These are phyloP conservation scores for Pholiota adiposa DNA, from an alignment of 1,284 basidiomycete genomes.

Conservation along the genomic window DNA sequence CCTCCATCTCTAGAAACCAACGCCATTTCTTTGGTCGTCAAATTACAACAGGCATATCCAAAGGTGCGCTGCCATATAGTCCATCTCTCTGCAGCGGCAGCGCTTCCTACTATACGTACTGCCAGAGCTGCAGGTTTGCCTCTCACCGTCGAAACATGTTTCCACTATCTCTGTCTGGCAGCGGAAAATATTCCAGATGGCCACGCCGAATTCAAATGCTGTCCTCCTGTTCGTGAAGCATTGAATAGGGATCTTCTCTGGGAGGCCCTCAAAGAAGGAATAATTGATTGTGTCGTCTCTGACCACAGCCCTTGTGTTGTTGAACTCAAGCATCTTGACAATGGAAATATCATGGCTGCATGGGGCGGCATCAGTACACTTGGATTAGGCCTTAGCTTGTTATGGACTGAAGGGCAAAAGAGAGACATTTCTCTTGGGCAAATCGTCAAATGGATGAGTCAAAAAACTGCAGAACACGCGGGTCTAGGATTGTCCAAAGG, in stretches of 20 bases:
- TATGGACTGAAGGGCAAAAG: conserved; percentile 81
- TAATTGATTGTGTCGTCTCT: conserved; percentile 89
- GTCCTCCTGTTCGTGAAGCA: conserved; percentile 86
- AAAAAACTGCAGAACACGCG: conserved; percentile 77
- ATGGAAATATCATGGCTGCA: conserved; percentile 82
- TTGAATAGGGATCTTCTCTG: conserved; percentile 77
- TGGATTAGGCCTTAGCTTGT: conserved; percentile 82
- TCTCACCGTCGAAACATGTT: conserved; percentile 92
- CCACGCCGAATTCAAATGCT: conserved; percentile 88
- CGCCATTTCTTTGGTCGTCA: conserved; percentile 78
- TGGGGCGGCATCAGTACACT: conserved; percentile 94
- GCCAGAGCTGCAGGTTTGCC: conserved; percentile 68
- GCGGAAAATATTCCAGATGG: conserved; percentile 70
- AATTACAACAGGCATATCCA: conserved; percentile 65
- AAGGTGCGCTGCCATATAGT: conserved; percentile 88
- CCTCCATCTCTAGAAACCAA: conserved; percentile 78
- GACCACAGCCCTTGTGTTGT: conserved; percentile 92
- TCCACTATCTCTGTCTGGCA: conserved; percentile 86
- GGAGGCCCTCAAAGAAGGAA: conserved; percentile 79
- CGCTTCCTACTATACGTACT: conserved; percentile 74
- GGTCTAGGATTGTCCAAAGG: conserved; percentile 76
- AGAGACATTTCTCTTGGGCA: conserved; percentile 62
- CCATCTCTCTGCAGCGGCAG: conserved; percentile 85
- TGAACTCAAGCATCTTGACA: conserved; percentile 80
- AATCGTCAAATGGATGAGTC: conserved; percentile 77